phyloP scores from a whole-genome alignment of 352 stramenopile species.

The Halophytophthora polymorphica region DNA sequence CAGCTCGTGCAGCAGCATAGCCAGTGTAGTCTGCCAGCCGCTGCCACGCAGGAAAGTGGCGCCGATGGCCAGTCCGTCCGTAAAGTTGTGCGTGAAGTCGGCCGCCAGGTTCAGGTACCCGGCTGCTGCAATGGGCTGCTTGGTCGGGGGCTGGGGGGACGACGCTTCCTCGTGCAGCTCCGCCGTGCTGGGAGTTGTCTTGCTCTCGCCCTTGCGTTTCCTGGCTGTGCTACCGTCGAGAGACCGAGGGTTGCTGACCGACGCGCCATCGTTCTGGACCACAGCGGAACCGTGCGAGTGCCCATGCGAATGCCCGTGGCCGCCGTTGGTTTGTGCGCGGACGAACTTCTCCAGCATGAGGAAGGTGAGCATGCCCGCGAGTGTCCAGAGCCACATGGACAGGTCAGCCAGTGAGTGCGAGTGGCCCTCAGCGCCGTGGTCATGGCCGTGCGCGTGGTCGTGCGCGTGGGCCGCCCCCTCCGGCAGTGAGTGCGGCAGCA shows the following conservation, averaged over 20 bases:
- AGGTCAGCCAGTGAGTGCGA: constrained; percentile 61
- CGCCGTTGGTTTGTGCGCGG: constrained; percentile 48
- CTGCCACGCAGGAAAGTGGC: constrained; percentile 82
- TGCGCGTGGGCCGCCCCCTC: constrained; percentile 21
- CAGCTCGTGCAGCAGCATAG: constrained; percentile 89
- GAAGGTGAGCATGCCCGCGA: constrained; percentile 72
- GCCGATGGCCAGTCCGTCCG: constrained; percentile 91
- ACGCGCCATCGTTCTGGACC: constrained; percentile 20
- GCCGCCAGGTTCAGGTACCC: constrained; percentile 89
- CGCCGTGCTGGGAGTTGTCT: constrained; percentile 26
- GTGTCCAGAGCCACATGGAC: constrained; percentile 70
- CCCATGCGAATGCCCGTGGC: constrained; percentile 36
- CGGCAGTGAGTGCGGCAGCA: constrained; percentile 86
- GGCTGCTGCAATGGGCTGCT: constrained; percentile 65
- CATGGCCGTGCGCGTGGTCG: constrained; percentile 36
- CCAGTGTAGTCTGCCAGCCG: constrained; percentile 82
- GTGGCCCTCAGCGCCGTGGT: constrained; percentile 47
- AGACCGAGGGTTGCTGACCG: not conserved
- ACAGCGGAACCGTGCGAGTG: constrained; percentile 23
- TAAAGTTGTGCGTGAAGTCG: constrained; percentile 94
- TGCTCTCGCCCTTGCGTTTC: constrained; percentile 35
- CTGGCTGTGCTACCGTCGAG: constrained; percentile 20
- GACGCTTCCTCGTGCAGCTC: constrained; percentile 12
- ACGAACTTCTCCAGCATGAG: constrained; percentile 84
- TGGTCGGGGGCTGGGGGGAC: constrained; percentile 8